These are phyloP conservation scores for Aspergillus flavus DNA, from an alignment of 2,329 filamentous ascomycete species.

Conservation along the genomic window DNA sequence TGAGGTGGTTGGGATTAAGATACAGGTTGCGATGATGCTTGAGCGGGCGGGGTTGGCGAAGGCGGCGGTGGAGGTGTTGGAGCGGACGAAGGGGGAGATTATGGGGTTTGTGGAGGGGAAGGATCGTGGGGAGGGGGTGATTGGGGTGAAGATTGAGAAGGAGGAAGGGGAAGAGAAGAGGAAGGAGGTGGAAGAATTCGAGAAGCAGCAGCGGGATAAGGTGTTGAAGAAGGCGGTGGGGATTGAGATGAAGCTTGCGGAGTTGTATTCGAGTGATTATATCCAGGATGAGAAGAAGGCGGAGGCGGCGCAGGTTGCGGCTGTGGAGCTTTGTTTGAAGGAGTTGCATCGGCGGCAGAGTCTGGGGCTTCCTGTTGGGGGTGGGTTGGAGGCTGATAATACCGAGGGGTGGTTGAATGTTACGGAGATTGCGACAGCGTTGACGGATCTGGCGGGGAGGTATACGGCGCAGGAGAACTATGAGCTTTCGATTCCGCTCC, in stretches of 20 bases:
- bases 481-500: constrained; percentile 81
- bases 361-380: constrained; percentile 67
- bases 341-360: constrained; percentile 70
- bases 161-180: constrained; percentile 26
- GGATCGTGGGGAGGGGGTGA: constrained; percentile 20
- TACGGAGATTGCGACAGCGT: constrained; percentile 38
- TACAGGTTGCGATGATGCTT: constrained; percentile 77
- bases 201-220: constrained; percentile 58
- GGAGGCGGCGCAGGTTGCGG: constrained; percentile 75
- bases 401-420: constrained; percentile 42
- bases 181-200: constrained; percentile 30
- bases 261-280: constrained; percentile 76
- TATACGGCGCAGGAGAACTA: constrained; percentile 75
- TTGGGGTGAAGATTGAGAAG: constrained; percentile 22
- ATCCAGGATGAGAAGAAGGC: constrained; percentile 73
- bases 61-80: constrained; percentile 74
- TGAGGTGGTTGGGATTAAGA: constrained; percentile 85
- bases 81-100: constrained; percentile 73
- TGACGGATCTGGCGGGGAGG: constrained; percentile 69
- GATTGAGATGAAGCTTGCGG: constrained; percentile 80
- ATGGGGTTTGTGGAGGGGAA: constrained; percentile 42
- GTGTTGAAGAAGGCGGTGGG: constrained; percentile 74
- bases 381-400: constrained; percentile 53
- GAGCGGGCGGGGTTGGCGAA: constrained; percentile 73
- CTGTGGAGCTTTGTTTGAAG: constrained; percentile 75